phyloP scores from a whole-genome alignment of 2,329 filamentous ascomycete species.

The Aphanoascus verrucosus region DNA sequence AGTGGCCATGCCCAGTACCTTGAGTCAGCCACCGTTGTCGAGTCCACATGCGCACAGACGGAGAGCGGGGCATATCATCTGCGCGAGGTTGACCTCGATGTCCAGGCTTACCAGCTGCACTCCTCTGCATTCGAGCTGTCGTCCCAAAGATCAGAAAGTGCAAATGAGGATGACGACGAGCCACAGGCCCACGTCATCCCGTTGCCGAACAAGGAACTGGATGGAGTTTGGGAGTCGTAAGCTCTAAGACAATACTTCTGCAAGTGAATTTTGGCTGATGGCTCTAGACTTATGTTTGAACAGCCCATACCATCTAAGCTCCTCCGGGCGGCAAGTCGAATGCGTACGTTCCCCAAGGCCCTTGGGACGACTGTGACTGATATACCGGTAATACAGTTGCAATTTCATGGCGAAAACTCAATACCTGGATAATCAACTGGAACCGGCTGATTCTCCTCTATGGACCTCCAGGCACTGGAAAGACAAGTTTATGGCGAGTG shows the following conservation, averaged over 20 bases:
- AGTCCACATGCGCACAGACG: conserved; percentile 26
- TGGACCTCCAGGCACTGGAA: conserved; percentile 87
- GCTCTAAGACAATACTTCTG: conserved; percentile 1
- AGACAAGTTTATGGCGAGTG: conserved; percentile 40
- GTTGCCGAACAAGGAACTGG: conserved; percentile 32
- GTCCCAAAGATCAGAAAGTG: conserved; percentile 16
- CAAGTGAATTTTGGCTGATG: neutral
- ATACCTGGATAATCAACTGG: conserved; percentile 35
- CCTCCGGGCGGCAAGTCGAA: conserved; percentile 33
- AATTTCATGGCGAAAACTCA: conserved; percentile 27
- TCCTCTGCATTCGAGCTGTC: conserved; percentile 11
- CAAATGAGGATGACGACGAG: conserved; percentile 20
- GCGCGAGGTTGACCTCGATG: conserved; percentile 30
- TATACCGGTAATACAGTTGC: conserved; percentile 16
- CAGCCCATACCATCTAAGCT: conserved; percentile 33
- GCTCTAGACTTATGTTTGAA: conserved; percentile 33
- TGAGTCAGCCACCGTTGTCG: conserved; percentile 30
- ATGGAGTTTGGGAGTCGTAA: conserved; percentile 37
- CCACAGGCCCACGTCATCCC: conserved; percentile 26
- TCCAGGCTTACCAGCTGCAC: conserved; percentile 35
- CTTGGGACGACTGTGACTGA: neutral
- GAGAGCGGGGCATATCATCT: conserved; percentile 24
- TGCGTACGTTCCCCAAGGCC: conserved; percentile 22
- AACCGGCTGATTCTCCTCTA: conserved; percentile 64
- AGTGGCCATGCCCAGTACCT: conserved; percentile 22